Conservation (phyloP, 2,329 filamentous ascomycete species). For the Tympanopsis confertula region DNA sequence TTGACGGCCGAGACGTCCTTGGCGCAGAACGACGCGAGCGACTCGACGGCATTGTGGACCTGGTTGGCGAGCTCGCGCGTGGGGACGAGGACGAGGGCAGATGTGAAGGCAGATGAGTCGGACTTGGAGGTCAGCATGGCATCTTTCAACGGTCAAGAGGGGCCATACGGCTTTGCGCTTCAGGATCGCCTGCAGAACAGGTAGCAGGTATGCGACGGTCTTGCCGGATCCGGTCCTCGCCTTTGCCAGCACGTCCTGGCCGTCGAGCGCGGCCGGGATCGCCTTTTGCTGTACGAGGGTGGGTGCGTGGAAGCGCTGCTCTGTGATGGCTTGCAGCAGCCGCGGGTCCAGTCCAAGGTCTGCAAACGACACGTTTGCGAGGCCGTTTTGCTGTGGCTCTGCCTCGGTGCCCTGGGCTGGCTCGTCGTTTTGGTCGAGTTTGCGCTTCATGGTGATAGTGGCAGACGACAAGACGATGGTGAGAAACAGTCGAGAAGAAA, state of each 20-base stretch:
- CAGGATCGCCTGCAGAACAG: conserved; percentile 74
- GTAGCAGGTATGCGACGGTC: conserved; percentile 88
- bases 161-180: conserved; percentile 58
- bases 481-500: not conserved
- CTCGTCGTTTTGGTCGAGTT: conserved; percentile 44
- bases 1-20: conserved; percentile 77
- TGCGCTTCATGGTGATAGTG: conserved; percentile 42
- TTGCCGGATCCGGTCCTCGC: conserved; percentile 94
- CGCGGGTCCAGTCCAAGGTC: conserved; percentile 73
- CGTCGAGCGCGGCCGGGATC: conserved; percentile 77
- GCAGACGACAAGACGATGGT: not conserved
- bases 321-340: conserved; percentile 73
- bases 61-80: conserved; percentile 91
- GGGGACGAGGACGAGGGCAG: conserved; percentile 81
- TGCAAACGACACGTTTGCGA: conserved; percentile 49
- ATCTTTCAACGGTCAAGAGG: not conserved
- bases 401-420: conserved; percentile 22
- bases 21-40: conserved; percentile 70
- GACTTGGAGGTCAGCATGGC: conserved; percentile 20
- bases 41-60: conserved; percentile 66
- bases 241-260: conserved; percentile 80
- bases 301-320: conserved; percentile 73
- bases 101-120: conserved; percentile 41
- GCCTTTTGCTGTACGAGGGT: conserved; percentile 81
- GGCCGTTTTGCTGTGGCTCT: conserved; percentile 6